Evolutionary conservation across 495 filamentous ascomycete genomes (phyloP), one percentile per base, ranked within the genome.

Genomic region (Xylaria sp.): DNA sequence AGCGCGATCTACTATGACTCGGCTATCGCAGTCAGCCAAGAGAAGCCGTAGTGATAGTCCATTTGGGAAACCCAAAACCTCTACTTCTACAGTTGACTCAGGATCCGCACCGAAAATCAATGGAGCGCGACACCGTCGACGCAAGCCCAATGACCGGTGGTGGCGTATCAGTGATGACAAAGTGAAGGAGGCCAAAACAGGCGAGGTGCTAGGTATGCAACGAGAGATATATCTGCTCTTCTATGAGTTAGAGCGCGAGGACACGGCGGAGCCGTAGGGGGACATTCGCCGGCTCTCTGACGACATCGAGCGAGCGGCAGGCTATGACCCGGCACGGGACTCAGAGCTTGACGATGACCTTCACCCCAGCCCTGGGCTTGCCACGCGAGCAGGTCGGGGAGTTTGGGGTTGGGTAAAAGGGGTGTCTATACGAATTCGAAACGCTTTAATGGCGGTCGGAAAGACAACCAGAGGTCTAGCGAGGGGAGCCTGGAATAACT

Each of bases 151-250:
- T 67, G 87, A 92, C 74, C 87, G 93, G 24, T 99, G 96, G 96
- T 99, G 96, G 96, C 88, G 96, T 17, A 98, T 99, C 59, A 98
- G 95, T 48, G 96, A 99, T 77, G 96, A 98, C 44, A 98, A 98
- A 77, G 87, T 98, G 69, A 97, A 95, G 76, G 95, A 98, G 76
- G 91, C 93, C 68, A 96, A 92, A 80, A 98, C 94, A 3, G 89
- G 87, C 61, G 95, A 99, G 64, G 93, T 99, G 26, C 77, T 99
- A 66, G 87, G 88, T 12, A 97, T 98, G 95, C 94, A 98, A 79
- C 91, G 90, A 73, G 96, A 98, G 79, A 95, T 98, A 0, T 99
- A 98, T 79, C 81, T 99, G 74, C 82, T 99, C 33, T 99, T 99
- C 78, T 99, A 99, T 77, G 95, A 98, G 80, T 80, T 95, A 71